Evolutionary conservation across 805 yeast species (phyloP).

Genomic region (Tetrapisispora nanseiensis): DNA sequence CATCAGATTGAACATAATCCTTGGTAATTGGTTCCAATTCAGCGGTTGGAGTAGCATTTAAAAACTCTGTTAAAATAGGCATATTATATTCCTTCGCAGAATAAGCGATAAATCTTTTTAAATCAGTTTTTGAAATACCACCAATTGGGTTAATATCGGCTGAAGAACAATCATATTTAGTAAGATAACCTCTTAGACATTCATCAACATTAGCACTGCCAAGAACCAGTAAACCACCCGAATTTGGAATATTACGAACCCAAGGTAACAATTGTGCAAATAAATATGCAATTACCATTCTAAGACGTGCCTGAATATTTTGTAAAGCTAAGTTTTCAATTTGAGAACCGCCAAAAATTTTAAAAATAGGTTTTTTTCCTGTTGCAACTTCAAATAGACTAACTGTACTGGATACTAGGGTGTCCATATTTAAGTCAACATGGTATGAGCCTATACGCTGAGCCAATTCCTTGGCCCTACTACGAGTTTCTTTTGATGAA

Average conservation of each 20-base stretch:
- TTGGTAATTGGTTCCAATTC: constrained; percentile 95
- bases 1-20: constrained; percentile 89
- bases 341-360: constrained; percentile 86
- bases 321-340: constrained; percentile 91
- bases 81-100: constrained; percentile 58
- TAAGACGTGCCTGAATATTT: constrained; percentile 88
- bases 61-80: constrained; percentile 68
- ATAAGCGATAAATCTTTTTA: constrained; percentile 77
- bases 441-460: constrained; percentile 77
- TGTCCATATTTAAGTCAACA: constrained; percentile 85
- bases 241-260: constrained; percentile 59
- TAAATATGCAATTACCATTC: constrained; percentile 90
- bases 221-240: constrained; percentile 72
- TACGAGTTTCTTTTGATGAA: constrained; percentile 79
- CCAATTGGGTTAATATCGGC: constrained; percentile 98
- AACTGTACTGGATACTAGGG: constrained; percentile 63
- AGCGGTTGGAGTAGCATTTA: constrained; percentile 94
- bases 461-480: constrained; percentile 72
- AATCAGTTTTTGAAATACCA: constrained; percentile 92
- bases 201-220: constrained; percentile 98
- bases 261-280: constrained; percentile 94
- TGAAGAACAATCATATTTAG: constrained; percentile 94
- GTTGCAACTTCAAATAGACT: constrained; percentile 78
- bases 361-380: constrained; percentile 79
- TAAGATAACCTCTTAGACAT: constrained; percentile 86